A percentile compares a stretch with the other conserved stretches of the same genome.
Evolutionary conservation across 495 filamentous ascomycete genomes (phyloP).

Genomic region (Barbatosphaeria neglecta): DNA sequence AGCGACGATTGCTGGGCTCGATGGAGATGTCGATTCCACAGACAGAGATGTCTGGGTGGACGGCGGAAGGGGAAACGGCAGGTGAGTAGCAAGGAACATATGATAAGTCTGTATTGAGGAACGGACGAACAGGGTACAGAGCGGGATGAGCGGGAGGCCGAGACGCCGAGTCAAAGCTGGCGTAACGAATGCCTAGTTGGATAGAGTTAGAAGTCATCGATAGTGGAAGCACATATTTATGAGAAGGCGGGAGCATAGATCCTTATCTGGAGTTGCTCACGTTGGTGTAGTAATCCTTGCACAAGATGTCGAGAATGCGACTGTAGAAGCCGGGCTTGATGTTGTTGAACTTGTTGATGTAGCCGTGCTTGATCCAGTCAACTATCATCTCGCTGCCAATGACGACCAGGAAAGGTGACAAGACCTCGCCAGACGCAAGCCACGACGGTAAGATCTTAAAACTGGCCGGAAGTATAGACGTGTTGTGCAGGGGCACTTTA

Average conservation of each 20-base stretch:
- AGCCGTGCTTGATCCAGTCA: slow-evolving; percentile 95
- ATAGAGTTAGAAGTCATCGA: slow-evolving; percentile 1
- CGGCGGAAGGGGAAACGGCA: slow-evolving; percentile 63
- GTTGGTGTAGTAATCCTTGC: slow-evolving; percentile 96
- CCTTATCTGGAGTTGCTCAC: slow-evolving; percentile 25
- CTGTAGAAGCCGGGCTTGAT: slow-evolving; percentile 79
- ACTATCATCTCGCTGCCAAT: slow-evolving; percentile 94
- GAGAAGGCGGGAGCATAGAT: not conserved
- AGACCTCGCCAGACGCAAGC: slow-evolving; percentile 62
- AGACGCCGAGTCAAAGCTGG: slow-evolving; percentile 75
- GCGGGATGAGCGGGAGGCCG: slow-evolving; percentile 81
- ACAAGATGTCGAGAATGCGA: slow-evolving; percentile 81
- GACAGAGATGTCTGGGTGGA: slow-evolving; percentile 54
- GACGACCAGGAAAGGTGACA: slow-evolving; percentile 85
- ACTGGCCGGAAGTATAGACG: slow-evolving; percentile 65
- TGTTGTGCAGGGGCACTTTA: slow-evolving; percentile 33
- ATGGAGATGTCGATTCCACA: slow-evolving; percentile 33
- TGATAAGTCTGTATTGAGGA: slow-evolving; percentile 93
- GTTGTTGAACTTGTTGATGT: slow-evolving; percentile 98
- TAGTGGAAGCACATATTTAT: not conserved
- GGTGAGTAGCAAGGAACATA: slow-evolving; percentile 85
- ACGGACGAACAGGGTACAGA: slow-evolving; percentile 91
- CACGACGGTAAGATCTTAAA: slow-evolving; percentile 85
- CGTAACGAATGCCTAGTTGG: slow-evolving; percentile 64
- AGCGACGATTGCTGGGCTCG: slow-evolving; percentile 57